Conservation (phyloP, 2,329 filamentous ascomycete species). For the Bipolaris gigantea region DNA sequence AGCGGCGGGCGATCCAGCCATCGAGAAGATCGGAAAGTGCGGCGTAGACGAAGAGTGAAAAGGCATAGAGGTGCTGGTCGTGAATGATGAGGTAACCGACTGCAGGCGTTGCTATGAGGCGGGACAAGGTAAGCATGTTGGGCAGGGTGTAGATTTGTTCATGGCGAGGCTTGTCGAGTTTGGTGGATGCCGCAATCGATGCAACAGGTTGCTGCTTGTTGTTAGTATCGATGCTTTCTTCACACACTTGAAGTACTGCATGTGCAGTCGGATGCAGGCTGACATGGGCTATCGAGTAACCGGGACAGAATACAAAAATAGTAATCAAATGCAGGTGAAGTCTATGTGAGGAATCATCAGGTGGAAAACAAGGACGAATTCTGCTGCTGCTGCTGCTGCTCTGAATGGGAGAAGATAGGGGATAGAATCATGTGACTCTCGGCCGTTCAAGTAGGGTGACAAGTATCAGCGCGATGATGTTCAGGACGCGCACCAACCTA, state of each 20-base stretch:
- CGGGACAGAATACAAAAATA: neutral
- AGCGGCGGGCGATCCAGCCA: constrained; percentile 87
- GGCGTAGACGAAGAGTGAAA: constrained; percentile 88
- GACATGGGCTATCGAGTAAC: neutral
- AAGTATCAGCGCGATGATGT: neutral
- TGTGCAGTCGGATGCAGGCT: neutral
- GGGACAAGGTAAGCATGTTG: constrained; percentile 86
- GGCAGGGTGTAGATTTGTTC: constrained; percentile 98
- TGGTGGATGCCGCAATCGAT: constrained; percentile 19
- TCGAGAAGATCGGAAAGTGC: constrained; percentile 90
- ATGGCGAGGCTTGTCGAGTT: constrained; percentile 42
- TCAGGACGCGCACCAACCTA: constrained; percentile 10
- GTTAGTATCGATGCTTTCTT: neutral
- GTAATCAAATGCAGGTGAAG: neutral
- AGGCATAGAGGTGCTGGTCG: constrained; percentile 75
- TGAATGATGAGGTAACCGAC: constrained; percentile 88
- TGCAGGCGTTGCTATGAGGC: constrained; percentile 78
- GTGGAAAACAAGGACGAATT: too few species aligned
- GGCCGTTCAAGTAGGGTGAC: neutral
- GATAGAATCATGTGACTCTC: neutral
- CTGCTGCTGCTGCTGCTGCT: too few species aligned
- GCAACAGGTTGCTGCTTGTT: neutral
- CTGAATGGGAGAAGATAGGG: neutral
- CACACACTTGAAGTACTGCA: neutral
- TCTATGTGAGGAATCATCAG: neutral